Percentiles rank a stretch among this genome's conserved stretches.
These are phyloP conservation scores for Verticillium isaacii DNA, from an alignment of 2,329 filamentous ascomycete species.

Conservation along the genomic window DNA sequence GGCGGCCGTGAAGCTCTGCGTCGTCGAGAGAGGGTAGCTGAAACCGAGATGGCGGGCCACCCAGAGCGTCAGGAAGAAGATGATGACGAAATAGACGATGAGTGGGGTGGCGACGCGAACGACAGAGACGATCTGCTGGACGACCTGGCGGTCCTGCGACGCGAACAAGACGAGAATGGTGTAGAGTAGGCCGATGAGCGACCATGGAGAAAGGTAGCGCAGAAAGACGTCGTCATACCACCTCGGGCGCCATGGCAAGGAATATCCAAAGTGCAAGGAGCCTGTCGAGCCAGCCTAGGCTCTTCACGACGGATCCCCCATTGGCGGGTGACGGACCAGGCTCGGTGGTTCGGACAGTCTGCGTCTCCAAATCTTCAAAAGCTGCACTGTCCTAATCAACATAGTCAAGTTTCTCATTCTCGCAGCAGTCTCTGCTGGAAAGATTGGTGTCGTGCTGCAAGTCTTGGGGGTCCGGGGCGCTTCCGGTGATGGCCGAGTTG, in stretches of 20 bases:
- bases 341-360: neutral
- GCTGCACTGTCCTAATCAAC: neutral
- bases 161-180: slow-evolving; percentile 76
- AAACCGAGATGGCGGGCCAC: slow-evolving; percentile 58
- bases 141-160: slow-evolving; percentile 64
- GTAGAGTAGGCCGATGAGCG: slow-evolving; percentile 70
- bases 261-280: slow-evolving; percentile 64
- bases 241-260: slow-evolving; percentile 59
- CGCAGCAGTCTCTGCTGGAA: neutral
- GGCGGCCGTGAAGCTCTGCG: slow-evolving; percentile 74
- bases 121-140: slow-evolving; percentile 72
- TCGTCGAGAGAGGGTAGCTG: slow-evolving; percentile 59
- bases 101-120: slow-evolving; percentile 69
- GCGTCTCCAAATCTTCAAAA: neutral
- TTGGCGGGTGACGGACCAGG: neutral
- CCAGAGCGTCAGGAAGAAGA: slow-evolving; percentile 62
- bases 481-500: neutral
- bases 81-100: slow-evolving; percentile 66
- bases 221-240: slow-evolving; percentile 64
- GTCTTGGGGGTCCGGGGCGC: neutral
- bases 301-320: slow-evolving; percentile 35
- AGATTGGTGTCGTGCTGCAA: neutral
- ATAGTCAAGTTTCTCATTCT: neutral
- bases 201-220: slow-evolving; percentile 61
- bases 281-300: slow-evolving; percentile 49